phyloP scores from a whole-genome alignment of 805 yeast species.

The Saccharomyces kudriavzevii region DNA sequence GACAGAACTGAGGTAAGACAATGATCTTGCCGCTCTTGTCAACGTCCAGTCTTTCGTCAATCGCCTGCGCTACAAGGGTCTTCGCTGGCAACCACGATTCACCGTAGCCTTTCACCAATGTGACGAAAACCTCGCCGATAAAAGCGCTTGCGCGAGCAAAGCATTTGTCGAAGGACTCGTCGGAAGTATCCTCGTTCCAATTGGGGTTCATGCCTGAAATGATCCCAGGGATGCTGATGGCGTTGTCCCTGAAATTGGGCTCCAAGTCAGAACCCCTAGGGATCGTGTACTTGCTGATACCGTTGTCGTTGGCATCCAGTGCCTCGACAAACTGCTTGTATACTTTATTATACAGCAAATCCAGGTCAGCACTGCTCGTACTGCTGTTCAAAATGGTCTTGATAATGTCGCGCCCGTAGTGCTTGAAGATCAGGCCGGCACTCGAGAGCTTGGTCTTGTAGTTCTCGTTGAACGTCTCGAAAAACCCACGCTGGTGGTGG shows the following conservation, averaged over 20 bases:
- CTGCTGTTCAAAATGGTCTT: constrained; percentile 36
- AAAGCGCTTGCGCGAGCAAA: constrained; percentile 66
- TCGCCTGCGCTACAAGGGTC: constrained; percentile 62
- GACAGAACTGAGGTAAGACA: constrained; percentile 67
- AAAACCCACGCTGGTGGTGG: constrained; percentile 92
- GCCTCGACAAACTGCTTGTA: constrained; percentile 85
- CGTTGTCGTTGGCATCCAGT: constrained; percentile 93
- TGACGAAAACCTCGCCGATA: constrained; percentile 76
- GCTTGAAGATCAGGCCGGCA: constrained; percentile 90
- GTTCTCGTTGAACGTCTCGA: constrained; percentile 56
- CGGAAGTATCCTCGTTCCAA: constrained; percentile 67
- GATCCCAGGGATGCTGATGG: constrained; percentile 69
- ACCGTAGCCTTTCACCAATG: constrained; percentile 62
- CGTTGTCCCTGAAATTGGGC: constrained; percentile 62
- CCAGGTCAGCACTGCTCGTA: constrained; percentile 35
- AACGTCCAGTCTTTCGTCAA: constrained; percentile 47
- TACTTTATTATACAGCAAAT: constrained; percentile 62
- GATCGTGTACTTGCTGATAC: constrained; percentile 61
- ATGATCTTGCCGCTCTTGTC: constrained; percentile 68
- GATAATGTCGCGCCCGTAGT: constrained; percentile 67
- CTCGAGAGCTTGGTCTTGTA: constrained; percentile 77
- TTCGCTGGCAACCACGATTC: constrained; percentile 89
- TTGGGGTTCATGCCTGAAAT: constrained; percentile 76
- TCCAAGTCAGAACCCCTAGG: constrained; percentile 30
- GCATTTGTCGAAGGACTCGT: constrained; percentile 55